Percentiles rank a stretch among this genome's conserved stretches.
These are phyloP conservation scores for Paspalum vaginatum DNA, from an alignment of 176 grass and related monocot species.

Conservation along the genomic window DNA sequence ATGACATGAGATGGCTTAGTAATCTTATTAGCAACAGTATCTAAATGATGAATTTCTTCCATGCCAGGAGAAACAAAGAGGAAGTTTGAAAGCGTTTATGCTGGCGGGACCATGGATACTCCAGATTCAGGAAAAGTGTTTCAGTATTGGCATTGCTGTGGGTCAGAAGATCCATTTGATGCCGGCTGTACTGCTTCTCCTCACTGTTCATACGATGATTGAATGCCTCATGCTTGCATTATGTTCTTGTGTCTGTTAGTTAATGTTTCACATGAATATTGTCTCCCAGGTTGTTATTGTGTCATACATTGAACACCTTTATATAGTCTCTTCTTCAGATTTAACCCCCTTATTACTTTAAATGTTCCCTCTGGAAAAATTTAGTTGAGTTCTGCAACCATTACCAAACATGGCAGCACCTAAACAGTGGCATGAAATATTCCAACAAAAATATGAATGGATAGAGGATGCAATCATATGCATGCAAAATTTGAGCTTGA, in stretches of 20 bases:
- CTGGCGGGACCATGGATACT: constrained; percentile 82
- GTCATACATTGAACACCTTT: background rate
- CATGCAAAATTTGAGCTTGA: too few species aligned
- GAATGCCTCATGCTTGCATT: constrained; percentile 12
- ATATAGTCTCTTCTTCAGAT: background rate
- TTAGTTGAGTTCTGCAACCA: background rate
- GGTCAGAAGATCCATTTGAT: constrained; percentile 85
- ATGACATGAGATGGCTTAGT: background rate
- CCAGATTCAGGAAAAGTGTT: constrained; percentile 80
- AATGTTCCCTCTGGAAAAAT: background rate
- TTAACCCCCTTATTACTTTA: background rate
- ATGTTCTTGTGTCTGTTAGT: background rate
- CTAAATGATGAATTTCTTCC: constrained; percentile 14
- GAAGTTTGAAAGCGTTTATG: constrained; percentile 93
- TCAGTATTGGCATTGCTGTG: constrained; percentile 98
- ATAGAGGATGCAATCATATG: too few species aligned
- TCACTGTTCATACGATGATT: constrained; percentile 89
- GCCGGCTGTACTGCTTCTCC: constrained; percentile 77
- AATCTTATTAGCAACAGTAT: background rate
- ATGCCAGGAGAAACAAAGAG: constrained; percentile 84
- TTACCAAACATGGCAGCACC: too few species aligned
- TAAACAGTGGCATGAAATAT: too few species aligned
- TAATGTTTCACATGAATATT: background rate
- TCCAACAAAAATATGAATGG: too few species aligned
- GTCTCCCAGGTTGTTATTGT: background rate